phyloP scores from a whole-genome alignment of 306 rosid species.

The Casuarina cunninghamiana region DNA sequence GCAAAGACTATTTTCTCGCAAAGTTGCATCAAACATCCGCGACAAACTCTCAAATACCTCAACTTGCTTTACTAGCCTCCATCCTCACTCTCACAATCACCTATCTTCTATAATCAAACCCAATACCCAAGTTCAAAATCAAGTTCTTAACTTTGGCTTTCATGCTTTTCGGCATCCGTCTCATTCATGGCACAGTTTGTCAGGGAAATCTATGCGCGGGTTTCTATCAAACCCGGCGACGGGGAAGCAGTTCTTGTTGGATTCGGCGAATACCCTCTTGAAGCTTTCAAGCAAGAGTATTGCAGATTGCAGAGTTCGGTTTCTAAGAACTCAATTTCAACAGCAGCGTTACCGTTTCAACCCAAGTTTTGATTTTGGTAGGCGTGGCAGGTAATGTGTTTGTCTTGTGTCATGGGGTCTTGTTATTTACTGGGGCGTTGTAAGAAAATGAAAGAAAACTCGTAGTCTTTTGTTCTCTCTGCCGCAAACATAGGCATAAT shows the following conservation, averaged over 20 bases:
- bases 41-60: constrained; percentile 30
- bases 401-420: background rate
- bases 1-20: constrained; percentile 49
- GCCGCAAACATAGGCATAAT: background rate
- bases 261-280: constrained; percentile 40
- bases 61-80: constrained; percentile 28
- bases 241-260: constrained; percentile 26
- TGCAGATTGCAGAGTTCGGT: constrained; percentile 27
- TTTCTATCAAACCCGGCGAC: constrained; percentile 43
- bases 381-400: constrained; percentile 50
- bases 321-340: constrained; percentile 36
- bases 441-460: constrained; percentile 2
- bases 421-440: background rate
- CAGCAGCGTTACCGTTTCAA: constrained; percentile 33
- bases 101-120: constrained; percentile 38
- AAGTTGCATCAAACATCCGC: constrained; percentile 27
- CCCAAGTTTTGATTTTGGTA: constrained; percentile 19
- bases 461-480: background rate
- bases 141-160: constrained; percentile 22
- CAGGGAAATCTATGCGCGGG: constrained; percentile 31
- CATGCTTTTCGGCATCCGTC: constrained; percentile 28
- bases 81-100: constrained; percentile 23
- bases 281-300: constrained; percentile 27
- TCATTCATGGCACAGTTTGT: constrained; percentile 41
- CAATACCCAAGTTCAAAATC: constrained; percentile 29